Conservation (phyloP, 352 stramenopile genomes). For the Peronospora belbahrii region DNA sequence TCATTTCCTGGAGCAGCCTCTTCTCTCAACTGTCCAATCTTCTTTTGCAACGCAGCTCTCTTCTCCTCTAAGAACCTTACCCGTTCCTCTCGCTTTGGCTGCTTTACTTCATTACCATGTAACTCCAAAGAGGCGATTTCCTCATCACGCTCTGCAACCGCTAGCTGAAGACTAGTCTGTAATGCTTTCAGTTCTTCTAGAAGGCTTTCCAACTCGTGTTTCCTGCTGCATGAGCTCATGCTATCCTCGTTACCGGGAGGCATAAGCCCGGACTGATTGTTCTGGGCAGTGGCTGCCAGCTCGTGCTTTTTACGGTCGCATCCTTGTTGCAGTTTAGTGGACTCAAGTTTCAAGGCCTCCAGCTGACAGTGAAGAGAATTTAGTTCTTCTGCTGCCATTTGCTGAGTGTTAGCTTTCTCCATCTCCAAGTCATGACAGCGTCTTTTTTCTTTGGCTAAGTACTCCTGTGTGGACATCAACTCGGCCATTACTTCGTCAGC, state of each 20-base stretch:
- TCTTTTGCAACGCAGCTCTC: constrained; percentile 24
- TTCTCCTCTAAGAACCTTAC: constrained; percentile 29
- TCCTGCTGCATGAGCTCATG: constrained; percentile 2
- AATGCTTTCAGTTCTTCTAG: constrained; percentile 11
- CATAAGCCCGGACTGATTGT: not conserved
- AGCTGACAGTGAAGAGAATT: constrained; percentile 21
- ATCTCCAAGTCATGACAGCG: constrained; percentile 13
- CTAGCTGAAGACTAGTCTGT: constrained; percentile 15
- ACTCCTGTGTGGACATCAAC: constrained; percentile 13
- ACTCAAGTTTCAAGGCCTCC: constrained; percentile 18
- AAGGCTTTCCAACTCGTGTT: constrained; percentile 9
- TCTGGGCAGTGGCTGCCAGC: constrained; percentile 20
- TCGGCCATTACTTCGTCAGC: constrained; percentile 17
- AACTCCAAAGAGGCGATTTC: constrained; percentile 17
- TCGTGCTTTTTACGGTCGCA: constrained; percentile 19
- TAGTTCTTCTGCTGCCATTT: constrained; percentile 30
- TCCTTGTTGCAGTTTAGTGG: constrained; percentile 1
- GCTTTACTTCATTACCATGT: not conserved
- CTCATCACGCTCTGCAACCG: constrained; percentile 17
- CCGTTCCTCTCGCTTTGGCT: constrained; percentile 16
- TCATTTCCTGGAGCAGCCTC: not conserved
- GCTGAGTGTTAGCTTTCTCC: constrained; percentile 16
- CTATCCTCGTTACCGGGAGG: constrained; percentile 1
- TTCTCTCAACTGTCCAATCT: constrained; percentile 17
- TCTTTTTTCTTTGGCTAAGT: constrained; percentile 14